A percentile compares a stretch with the other conserved stretches of the same genome.
These are phyloP conservation scores for Amphicarpaea edgeworthii DNA, from an alignment of 306 rosid species.

Conservation along the genomic window DNA sequence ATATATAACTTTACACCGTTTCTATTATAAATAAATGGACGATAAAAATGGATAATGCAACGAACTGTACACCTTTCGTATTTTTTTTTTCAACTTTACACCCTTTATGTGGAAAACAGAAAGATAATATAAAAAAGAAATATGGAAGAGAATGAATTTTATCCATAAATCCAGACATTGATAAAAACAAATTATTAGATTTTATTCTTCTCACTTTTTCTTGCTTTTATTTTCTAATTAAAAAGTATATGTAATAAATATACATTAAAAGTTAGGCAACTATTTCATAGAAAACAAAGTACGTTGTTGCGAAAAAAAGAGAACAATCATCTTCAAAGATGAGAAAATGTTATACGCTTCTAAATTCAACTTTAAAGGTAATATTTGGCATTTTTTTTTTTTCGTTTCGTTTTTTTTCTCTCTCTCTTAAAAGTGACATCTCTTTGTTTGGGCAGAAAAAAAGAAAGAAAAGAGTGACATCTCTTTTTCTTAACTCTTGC, in stretches of 20 bases:
- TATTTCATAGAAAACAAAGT: not conserved
- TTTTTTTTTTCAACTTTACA: not conserved
- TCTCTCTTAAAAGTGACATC: not conserved
- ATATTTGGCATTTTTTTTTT: conserved; percentile 13
- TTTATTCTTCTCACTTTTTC: conserved; percentile 33
- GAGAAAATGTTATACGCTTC: not conserved
- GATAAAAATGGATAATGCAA: not conserved
- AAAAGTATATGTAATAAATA: conserved; percentile 6
- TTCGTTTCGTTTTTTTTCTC: not conserved
- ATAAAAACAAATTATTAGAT: conserved; percentile 12
- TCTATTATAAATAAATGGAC: conserved; percentile 11
- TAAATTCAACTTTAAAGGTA: not conserved
- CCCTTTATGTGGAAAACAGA: conserved; percentile 4
- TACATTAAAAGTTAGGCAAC: not conserved
- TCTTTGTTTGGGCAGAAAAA: not conserved
- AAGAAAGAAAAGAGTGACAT: not conserved
- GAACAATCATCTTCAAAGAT: not conserved
- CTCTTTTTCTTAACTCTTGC: not conserved
- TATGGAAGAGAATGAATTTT: not conserved
- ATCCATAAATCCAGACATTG: not conserved
- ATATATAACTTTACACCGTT: not conserved
- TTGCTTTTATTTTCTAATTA: conserved; percentile 12
- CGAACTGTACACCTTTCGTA: not conserved
- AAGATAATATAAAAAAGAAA: not conserved
- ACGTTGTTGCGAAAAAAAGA: not conserved